Evolutionary conservation across 331 rosid species (phyloP).

Genomic region (Spiraea crenata): DNA sequence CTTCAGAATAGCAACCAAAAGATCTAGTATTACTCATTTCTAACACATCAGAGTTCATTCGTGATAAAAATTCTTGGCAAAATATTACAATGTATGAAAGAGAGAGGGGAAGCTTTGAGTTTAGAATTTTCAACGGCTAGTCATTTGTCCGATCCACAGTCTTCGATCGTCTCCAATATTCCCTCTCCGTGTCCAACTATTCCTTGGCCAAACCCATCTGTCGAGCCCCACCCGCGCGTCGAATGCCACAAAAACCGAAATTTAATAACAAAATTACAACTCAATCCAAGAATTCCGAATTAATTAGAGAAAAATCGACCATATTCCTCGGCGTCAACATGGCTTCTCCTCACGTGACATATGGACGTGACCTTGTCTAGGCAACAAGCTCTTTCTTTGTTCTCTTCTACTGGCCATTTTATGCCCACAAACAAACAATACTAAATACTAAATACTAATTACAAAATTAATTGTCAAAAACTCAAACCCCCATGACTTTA

Average conservation of each 20-base stretch:
- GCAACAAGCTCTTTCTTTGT: conserved; percentile 38
- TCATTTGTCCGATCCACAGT: conserved; percentile 41
- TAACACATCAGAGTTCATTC: too few species aligned
- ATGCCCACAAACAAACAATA: neutral
- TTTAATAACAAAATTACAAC: neutral
- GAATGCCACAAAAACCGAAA: conserved; percentile 9
- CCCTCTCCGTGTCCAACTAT: conserved; percentile 75
- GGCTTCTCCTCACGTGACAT: conserved; percentile 72
- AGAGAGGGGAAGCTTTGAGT: neutral
- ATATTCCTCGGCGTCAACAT: conserved; percentile 69
- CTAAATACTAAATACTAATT: neutral
- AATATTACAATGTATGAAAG: too few species aligned
- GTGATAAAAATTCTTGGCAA: too few species aligned
- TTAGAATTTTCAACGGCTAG: conserved; percentile 47
- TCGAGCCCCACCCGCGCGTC: conserved; percentile 55
- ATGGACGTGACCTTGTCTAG: conserved; percentile 59
- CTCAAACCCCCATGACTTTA: conserved; percentile 26
- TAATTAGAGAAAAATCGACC: conserved; percentile 15
- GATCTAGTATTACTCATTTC: too few species aligned
- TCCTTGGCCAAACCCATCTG: conserved; percentile 40
- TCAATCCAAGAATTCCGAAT: neutral
- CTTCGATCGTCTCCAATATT: conserved; percentile 53
- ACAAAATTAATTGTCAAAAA: neutral
- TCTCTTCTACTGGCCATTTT: conserved; percentile 34
- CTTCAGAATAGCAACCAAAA: too few species aligned